Evolutionary conservation across 768 basidiomycete species (phyloP), one percentile per base, ranked within the genome.

Genomic region (Scleroderma citrinum): DNA sequence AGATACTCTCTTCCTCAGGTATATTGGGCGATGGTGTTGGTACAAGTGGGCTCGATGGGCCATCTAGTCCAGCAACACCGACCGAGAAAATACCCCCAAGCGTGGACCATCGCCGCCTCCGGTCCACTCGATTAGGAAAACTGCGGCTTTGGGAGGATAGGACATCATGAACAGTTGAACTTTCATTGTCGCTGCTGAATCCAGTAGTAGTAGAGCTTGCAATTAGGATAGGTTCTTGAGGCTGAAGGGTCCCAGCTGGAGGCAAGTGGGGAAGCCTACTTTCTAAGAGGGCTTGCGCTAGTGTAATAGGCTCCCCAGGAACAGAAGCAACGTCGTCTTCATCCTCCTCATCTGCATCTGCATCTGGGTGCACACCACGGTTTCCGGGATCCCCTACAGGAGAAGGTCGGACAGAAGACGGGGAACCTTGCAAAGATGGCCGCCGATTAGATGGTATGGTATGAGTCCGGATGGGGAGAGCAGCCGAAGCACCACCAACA

Each of bases 201-300:
- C 63, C 58, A 1, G 72, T 61, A 58, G 72, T 61, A 58, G 68
- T 67, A 7, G 78, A 68, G n/a, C 74, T 49, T 14, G 73, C 65
- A 23, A 90, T 68, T 19, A 89, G 59, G 32, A 89, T 84, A 24
- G 88, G 80, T 32, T 84, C 76, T 59, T 90, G 87, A 10, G 80
- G 73, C 44, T 68, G 81, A 46, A 70, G 70, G 10, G 83, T 76
- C 16, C 89, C 89, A 31, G 72, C 70, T 16, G 88, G 88, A 14
- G 89, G 86, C 13, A 87, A 60, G 31, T 83, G 76, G 7, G 89
- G 88, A 29, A 87, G 65, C 32, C 89, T 82, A 56, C 88, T 90
- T 69, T 92, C 89, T 46, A 86, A 59, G 17, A 92, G 69, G 10
- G 83, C 83, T 55, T 92, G 81, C 0, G 76, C 82, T 36, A 92